phyloP scores from a whole-genome alignment of 176 grass and related monocot genomes.

The Oryza punctata region DNA sequence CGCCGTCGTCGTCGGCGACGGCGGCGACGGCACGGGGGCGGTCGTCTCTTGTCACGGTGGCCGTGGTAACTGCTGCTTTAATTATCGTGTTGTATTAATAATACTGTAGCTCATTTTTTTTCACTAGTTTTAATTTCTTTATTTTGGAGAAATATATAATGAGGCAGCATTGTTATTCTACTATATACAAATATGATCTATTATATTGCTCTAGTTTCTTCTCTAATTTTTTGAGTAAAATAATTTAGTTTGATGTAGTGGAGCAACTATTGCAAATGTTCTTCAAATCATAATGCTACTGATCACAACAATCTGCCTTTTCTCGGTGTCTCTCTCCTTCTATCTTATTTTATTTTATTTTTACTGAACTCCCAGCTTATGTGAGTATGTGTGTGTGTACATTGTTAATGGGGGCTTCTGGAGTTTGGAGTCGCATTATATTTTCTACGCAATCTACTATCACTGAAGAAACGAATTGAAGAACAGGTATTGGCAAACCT shows the following conservation, averaged over 20 bases:
- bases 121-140: neutral
- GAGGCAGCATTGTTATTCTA: neutral
- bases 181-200: neutral
- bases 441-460: no score
- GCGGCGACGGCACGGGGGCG: neutral
- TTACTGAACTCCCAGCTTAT: neutral
- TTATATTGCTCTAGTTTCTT: neutral
- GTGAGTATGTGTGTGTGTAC: neutral
- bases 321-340: neutral
- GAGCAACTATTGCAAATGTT: neutral
- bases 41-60: neutral
- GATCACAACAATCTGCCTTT: slow-evolving; percentile 18
- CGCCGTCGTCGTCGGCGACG: slow-evolving; percentile 1
- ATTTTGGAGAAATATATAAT: neutral
- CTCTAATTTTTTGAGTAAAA: neutral
- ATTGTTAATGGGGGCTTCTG: neutral
- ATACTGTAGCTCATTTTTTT: neutral
- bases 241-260: neutral
- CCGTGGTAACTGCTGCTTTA: slow-evolving; percentile 4
- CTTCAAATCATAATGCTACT: neutral
- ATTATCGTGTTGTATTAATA: slow-evolving; percentile 3
- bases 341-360: neutral
- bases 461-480: no score
- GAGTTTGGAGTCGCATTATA: no score
- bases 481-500: no score